Evolutionary conservation across 192 early-diverging fungal species (phyloP), one percentile per base, ranked within the genome.

Genomic region (Helicostylum pulchrum): DNA sequence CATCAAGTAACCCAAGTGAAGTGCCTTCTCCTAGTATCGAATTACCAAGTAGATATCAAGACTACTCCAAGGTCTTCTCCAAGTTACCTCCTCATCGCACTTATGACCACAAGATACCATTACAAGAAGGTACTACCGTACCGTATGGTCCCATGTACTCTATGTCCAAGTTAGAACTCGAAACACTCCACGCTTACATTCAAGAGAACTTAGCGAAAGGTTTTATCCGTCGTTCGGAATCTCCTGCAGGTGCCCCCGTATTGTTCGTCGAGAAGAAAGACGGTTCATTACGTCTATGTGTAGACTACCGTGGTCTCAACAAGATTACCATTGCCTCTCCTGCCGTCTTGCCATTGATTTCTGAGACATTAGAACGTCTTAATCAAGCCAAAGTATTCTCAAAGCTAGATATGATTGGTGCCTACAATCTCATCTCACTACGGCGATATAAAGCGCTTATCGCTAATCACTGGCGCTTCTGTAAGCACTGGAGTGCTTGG

Each of bases 231-330:
- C 53, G 43, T 10, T 66, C 65, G 2, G 31, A 53, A 49, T 45
- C 67, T 0, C 80, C 78, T 0, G 70, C 49, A 53, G 75, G 71
- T 0, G 64, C 72, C 0, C 81, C 78, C 0, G 64, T 80, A 0
- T 8, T 83, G 43, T 83, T 83, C 68, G n/a, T 74, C 74, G 1
- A 51, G 62, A 17, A 80, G 80, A 43, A 85, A 85, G 47, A 75
- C 73, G 53, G 82, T 77, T 20, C 55, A 2, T 17, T 57, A 7
- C 20, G 34, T 15, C 39, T 57, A 32, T 57, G 55, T 7, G 34
- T 36, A 36, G 34, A 36, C 11, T 36, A 36, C 7, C 3, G 34
- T 5, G 34, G 34, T 5, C 34, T 36, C 34, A 36, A 36, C 7
- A 36, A 36, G 7, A 7, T 36, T 7, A 36, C 34, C 7, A 36